phyloP scores from a whole-genome alignment of 2,329 filamentous ascomycete genomes.

The Penicillium brasilianum region DNA sequence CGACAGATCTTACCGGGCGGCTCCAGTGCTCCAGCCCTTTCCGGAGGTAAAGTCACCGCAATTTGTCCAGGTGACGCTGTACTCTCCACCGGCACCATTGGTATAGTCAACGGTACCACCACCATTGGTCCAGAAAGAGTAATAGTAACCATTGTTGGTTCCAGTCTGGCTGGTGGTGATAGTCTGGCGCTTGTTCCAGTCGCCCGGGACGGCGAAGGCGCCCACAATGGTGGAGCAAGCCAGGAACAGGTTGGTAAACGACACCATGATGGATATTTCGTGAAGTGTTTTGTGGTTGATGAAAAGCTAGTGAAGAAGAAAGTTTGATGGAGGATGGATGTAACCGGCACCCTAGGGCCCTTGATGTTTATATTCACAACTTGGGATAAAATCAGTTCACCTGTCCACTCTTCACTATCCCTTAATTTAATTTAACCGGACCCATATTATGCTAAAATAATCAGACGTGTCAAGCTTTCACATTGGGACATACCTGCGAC shows the following conservation, averaged over 20 bases:
- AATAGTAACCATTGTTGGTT: slow-evolving; percentile 53
- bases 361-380: background rate
- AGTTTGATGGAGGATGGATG: background rate
- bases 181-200: slow-evolving; percentile 22
- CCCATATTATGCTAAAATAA: background rate
- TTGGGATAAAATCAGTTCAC: background rate
- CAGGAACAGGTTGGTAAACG: slow-evolving; percentile 32
- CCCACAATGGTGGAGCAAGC: slow-evolving; percentile 29
- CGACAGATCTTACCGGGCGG: slow-evolving; percentile 48
- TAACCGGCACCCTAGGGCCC: background rate
- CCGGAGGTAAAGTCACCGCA: slow-evolving; percentile 42
- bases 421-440: slow-evolving; percentile 6
- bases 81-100: slow-evolving; percentile 49
- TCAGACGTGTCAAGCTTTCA: background rate
- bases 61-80: slow-evolving; percentile 22
- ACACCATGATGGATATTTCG: slow-evolving; percentile 31
- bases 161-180: slow-evolving; percentile 38
- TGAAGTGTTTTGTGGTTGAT: background rate
- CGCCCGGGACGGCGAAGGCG: slow-evolving; percentile 32
- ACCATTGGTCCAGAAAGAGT: slow-evolving; percentile 57
- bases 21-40: slow-evolving; percentile 64
- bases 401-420: background rate
- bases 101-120: slow-evolving; percentile 52
- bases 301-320: background rate
- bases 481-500: slow-evolving; percentile 2